phyloP scores from a whole-genome alignment of 148 eudicot species.

The Agrostemma githago region DNA sequence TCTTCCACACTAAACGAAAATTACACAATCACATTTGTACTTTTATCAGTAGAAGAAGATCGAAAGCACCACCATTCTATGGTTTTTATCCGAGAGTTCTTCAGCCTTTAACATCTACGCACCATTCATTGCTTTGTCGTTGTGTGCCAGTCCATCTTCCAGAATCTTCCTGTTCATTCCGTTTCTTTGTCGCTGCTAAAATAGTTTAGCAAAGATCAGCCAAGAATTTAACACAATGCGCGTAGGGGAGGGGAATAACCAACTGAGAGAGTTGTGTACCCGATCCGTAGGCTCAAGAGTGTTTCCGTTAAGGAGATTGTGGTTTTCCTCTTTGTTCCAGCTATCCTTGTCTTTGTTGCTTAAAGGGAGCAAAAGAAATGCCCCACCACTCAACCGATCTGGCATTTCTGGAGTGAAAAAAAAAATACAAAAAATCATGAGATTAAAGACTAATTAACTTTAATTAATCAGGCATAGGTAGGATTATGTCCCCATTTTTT shows the following conservation, averaged over 20 bases:
- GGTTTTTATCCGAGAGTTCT: too few species aligned
- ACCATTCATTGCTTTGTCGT: conserved; percentile 57
- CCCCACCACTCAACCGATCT: conserved; percentile 60
- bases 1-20: neutral
- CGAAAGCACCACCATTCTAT: neutral
- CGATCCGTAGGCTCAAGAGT: conserved; percentile 62
- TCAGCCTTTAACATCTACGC: conserved; percentile 41
- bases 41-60: too few species aligned
- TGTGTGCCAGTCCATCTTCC: conserved; percentile 56
- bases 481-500: too few species aligned
- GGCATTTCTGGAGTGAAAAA: conserved; percentile 58
- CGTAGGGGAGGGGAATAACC: neutral
- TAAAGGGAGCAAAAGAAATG: too few species aligned
- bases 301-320: conserved; percentile 76
- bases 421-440: too few species aligned
- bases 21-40: neutral
- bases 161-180: conserved; percentile 69
- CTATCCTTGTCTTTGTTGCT: too few species aligned
- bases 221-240: neutral
- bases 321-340: conserved; percentile 71
- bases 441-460: too few species aligned
- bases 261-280: conserved; percentile 36
- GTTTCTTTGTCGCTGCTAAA: conserved; percentile 65
- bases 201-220: neutral
- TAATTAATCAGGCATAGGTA: neutral